A percentile compares a stretch with the other conserved stretches of the same genome.
Evolutionary conservation across 2,329 filamentous ascomycete species (phyloP).

Genomic region (Nigrospora osmanthi): DNA sequence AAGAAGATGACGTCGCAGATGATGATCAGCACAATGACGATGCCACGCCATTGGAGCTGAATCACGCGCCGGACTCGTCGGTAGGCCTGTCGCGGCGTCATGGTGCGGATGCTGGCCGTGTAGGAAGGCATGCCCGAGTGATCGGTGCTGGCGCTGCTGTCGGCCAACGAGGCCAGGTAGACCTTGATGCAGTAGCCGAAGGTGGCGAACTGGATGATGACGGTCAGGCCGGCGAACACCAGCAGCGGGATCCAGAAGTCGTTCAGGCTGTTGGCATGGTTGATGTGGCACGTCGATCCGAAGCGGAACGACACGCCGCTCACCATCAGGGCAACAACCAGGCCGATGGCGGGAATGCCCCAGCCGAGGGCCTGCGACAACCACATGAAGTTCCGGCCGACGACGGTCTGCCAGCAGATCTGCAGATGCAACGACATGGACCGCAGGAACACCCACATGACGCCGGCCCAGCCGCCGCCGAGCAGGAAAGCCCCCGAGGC

Average conservation of each 20-base stretch:
- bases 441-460: conserved; percentile 87
- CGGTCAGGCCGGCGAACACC: conserved; percentile 54
- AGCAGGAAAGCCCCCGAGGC: conserved; percentile 82
- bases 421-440: conserved; percentile 90
- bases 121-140: conserved; percentile 69
- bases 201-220: conserved; percentile 62
- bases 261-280: conserved; percentile 73
- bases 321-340: conserved; percentile 68
- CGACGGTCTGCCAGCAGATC: conserved; percentile 93
- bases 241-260: conserved; percentile 86
- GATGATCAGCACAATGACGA: conserved; percentile 83
- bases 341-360: conserved; percentile 70
- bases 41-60: conserved; percentile 88
- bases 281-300: conserved; percentile 87
- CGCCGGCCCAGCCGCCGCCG: conserved; percentile 74
- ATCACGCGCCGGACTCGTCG: conserved; percentile 79
- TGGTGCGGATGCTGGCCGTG: conserved; percentile 64
- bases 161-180: conserved; percentile 76
- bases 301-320: conserved; percentile 95
- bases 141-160: conserved; percentile 62
- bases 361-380: conserved; percentile 73
- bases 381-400: conserved; percentile 86
- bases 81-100: conserved; percentile 81
- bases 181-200: conserved; percentile 88
- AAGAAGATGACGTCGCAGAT: conserved; percentile 91